A percentile compares a stretch with the other conserved stretches of the same genome.
Evolutionary conservation across 2,329 filamentous ascomycete species (phyloP).

Genomic region (Fusarium papillatum): DNA sequence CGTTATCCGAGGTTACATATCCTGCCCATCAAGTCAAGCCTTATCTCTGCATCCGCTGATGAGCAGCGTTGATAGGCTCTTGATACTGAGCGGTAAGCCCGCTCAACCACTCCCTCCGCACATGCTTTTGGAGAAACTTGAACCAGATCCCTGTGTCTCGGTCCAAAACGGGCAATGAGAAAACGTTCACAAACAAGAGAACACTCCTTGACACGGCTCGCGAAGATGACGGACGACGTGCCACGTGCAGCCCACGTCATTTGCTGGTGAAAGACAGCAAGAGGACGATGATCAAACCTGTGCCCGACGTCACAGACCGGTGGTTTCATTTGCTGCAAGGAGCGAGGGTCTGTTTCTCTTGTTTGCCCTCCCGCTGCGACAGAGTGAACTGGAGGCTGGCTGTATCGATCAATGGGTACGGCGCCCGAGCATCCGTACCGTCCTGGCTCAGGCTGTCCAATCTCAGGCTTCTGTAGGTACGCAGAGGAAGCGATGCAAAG

Average conservation of each 20-base stretch:
- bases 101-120: background rate
- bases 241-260: constrained; percentile 11
- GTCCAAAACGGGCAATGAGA: constrained; percentile 22
- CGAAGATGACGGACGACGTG: background rate
- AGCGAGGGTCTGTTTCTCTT: background rate
- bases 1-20: constrained; percentile 1
- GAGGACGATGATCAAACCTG: background rate
- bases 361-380: background rate
- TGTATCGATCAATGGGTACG: background rate
- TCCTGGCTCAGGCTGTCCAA: background rate
- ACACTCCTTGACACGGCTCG: background rate
- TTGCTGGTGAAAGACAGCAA: background rate
- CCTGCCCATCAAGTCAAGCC: constrained; percentile 1
- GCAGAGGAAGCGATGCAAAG: background rate
- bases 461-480: background rate
- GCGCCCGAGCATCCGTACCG: background rate
- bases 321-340: constrained; percentile 15
- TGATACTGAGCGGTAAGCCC: background rate
- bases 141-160: constrained; percentile 5
- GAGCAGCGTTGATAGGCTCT: background rate
- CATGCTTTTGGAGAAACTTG: constrained; percentile 2
- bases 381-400: background rate
- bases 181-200: constrained; percentile 5
- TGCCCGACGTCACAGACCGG: background rate
- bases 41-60: background rate